Evolutionary conservation across 257 asterid species (phyloP), one percentile per base, ranked within the genome.

Genomic region (Apocynum venetum): DNA sequence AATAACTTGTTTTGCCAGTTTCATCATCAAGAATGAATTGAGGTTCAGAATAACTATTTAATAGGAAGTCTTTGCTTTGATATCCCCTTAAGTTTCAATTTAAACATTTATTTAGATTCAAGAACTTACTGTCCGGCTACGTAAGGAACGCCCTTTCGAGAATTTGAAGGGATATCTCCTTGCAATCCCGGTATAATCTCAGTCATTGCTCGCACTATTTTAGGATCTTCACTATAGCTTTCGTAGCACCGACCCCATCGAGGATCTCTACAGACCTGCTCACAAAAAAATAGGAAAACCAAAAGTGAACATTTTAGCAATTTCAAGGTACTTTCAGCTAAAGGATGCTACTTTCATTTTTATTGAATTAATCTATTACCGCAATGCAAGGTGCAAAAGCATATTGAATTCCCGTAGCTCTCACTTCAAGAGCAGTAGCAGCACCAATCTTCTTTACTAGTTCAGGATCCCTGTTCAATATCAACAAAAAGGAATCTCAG

Each of bases 221-320:
- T 75, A 1, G 91, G 88, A 77, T 92, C 92, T 76, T 92, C 97
- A 56, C 96, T 87, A 36, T 87, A 92, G 84, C 97, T 92, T 78
- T 92, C 97, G 38, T 77, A 92, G 76, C 97, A 92, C 56, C 97
- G 84, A 10, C 97, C 97, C 97, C 97, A 92, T 77, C 97, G 87
- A 2, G 93, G 96, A 84, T 92, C 97, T 86, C 97, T 81, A 44
- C 97, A 92, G 0, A 92, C 97, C 97, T 92, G 74, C 12, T 17
- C 71, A 73, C 14, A 20, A 38, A 31, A 8, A 47, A 19, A 64
- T 47, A 4, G n/a, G 4, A 25, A 51, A 19, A 13, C 13, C 13
- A 14, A 52, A 52, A 13, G 56, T 47, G 2, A n/a, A 46, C 9
- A 2, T 57, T n/a, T n/a, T 35, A 31, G 20, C 31, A 49, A 49